A percentile compares a stretch with the other conserved stretches of the same genome.
Conservation (phyloP, 441 rosid genomes). For the Dalechampia spathulata region DNA sequence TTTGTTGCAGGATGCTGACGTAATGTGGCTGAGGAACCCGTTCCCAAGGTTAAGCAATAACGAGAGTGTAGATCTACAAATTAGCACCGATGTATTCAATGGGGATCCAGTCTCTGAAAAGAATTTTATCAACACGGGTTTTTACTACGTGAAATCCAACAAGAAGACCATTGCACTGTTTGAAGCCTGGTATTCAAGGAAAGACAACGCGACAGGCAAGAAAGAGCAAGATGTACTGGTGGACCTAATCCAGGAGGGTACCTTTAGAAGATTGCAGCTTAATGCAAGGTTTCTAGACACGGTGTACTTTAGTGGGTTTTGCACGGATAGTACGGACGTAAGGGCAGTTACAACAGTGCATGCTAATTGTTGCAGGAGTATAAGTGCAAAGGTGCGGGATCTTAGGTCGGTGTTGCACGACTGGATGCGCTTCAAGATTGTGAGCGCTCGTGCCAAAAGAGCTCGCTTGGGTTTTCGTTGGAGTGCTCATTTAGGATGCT, state of each 20-base stretch:
- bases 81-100: constrained; percentile 50
- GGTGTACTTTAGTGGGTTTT: constrained; percentile 56
- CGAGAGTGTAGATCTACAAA: constrained; percentile 49
- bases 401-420: constrained; percentile 45
- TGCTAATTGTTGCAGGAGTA: constrained; percentile 71
- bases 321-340: constrained; percentile 45
- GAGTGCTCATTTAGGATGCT: constrained; percentile 37
- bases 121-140: constrained; percentile 58
- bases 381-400: constrained; percentile 54
- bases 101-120: constrained; percentile 23
- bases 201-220: constrained; percentile 32
- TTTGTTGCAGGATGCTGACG: constrained; percentile 53
- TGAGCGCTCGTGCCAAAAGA: not conserved
- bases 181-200: constrained; percentile 50
- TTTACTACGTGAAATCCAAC: constrained; percentile 59
- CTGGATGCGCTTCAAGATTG: constrained; percentile 47
- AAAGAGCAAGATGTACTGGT: constrained; percentile 74
- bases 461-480: constrained; percentile 20
- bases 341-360: constrained; percentile 52
- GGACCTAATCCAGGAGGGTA: constrained; percentile 29
- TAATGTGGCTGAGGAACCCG: constrained; percentile 81
- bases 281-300: constrained; percentile 42
- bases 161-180: constrained; percentile 58
- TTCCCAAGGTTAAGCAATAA: constrained; percentile 30
- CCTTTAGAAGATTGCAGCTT: constrained; percentile 27